Evolutionary conservation across 176 grass and related monocot species (phyloP), one percentile per base, ranked within the genome.

Genomic region (Ensete glaucum): DNA sequence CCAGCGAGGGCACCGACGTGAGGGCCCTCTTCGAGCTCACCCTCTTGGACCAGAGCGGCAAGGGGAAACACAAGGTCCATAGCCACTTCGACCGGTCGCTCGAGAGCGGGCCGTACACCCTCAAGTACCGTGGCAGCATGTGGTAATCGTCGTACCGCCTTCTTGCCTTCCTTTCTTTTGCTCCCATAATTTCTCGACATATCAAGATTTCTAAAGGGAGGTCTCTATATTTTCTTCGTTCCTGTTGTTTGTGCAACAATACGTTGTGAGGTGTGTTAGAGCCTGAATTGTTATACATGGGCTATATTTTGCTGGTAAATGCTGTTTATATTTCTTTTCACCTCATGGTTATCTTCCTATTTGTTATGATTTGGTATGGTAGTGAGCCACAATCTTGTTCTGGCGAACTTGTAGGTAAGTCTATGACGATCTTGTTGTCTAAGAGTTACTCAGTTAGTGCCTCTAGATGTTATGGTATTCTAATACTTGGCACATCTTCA

Each of bases 1-100:
- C 87, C 11, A 89, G 85, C 55, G 92, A 96, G 75, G 92, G 89
- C 56, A 92, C 89, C 73, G 89, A 96, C 81, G 89, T 90, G 9
- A 85, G 92, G 62, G 89, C 92, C 57, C 85, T 96, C 76, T 96
- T 96, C 85, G 92, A 96, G 85, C 85, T 96, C 67, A 92, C 89
- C 5, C 89, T 96, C 65, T 80, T 86, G 49, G 92, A 96, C 83
- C 92, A 96, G 89, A 92, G 89, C 82, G 83, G 87, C 53, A 86
- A 84, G 77, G 87, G 78, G 54, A 96, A 89, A 82, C 83, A 92
- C 80, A 92, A 92, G 85, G 89, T 90, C 25, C 87, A 90, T 83
- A 92, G 85, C 56, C 87, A 92, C 80, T 96, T 92, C 79, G 92
- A 92, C 51, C 82, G 89, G 3, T 85, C 87, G 69, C 82, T 92